Base-by-base conservation (phyloP, 2,329 filamentous ascomycete genomes). In the Chrysoporthe austroafricana region DNA sequence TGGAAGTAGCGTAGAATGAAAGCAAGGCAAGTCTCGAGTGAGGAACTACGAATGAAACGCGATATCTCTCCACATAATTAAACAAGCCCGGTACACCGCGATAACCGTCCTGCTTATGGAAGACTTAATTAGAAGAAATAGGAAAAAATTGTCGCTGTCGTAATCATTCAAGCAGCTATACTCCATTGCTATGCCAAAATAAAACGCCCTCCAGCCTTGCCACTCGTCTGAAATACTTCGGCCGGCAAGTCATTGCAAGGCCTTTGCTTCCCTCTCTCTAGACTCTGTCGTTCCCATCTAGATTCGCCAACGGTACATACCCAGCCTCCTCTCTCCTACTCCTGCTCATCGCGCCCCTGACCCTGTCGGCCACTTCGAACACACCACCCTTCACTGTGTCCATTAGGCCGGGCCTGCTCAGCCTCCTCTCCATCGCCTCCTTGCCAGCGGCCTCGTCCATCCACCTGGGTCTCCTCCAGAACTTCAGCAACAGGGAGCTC, bases 401-500 rank as follows among this genome's bases (percentile, higher is more conserved):
- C 6, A 80, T 64, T 43, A 71, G n/a, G 5, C 77, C 76, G 76
- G 79, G 79, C 34, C 83, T 82, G 58, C 78, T 77, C 71, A 77
- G 80, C 74, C 79, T 80, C 71, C 75, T 79, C 73, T 79, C 75
- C 50, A 81, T 72, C 4, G 80, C 81, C 72, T 85, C 84, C 72
- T 91, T 88, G 43, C 91, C 81, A 16, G 84, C 82, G 7, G 86
- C 86, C 71, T 91, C 88, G 58, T 92, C 88, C 92, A 98, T 95
- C 94, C 94, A 98, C 42, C 80, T 80, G 0, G 96, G 96, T 18
- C 94, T 84, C 70, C 83, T 87, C 94, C 95, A 98, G 77, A 93
- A 90, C 77, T 93, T 96, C 70, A 99, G 83, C 50, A 97, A 84
- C 66, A 99, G 81, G 73, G 90, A 93, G 77, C 90, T 94, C 5